Base-by-base conservation (phyloP, 331 rosid genomes). In the Prunus yedoensis region DNA sequence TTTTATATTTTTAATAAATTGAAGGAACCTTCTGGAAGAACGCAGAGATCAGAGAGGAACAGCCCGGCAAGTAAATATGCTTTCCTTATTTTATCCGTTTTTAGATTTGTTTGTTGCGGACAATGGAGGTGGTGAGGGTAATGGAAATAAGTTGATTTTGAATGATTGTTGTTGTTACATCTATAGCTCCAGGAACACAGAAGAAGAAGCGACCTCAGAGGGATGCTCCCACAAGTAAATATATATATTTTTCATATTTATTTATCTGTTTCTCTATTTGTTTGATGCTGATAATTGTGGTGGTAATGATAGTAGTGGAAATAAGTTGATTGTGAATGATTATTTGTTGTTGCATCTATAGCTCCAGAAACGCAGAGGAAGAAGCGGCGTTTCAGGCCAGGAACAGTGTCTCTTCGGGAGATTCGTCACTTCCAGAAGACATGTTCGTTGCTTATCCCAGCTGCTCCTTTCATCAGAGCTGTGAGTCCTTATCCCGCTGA, bases 361-460 rank as follows among this genome's bases (percentile, higher is more conserved):
- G 43, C 43, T 61, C 66, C 43, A 61, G 16, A 25, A 58, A 23
- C 32, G 6, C 47, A 13, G 74, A 52, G 20, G 67, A 81, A 54
- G 74, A 81, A 81, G 70, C 35, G 17, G 23, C 83, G 83, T 15
- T 7, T 2, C 71, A 83, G 50, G 73, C 83, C 81, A 11, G 86
- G 86, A 41, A 66, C 73, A 6, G 69, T 28, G 54, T 81, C 83
- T 17, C 81, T 83, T 9, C 76, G 83, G 41, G 81, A 83, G 83
- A 83, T 83, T 57, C 75, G 83, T 10, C 59, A 66, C 3, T 75
- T 38, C 13, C 86, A 83, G 75, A 83, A 72, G 68, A n/a, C 83
- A 8, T 51, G 45, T 18, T 43, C 21, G 3, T 67, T 79, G 81
- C 30, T 83, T 23, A 75, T 83, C 41, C 86, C 86, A 27, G 30